phyloP scores from a whole-genome alignment of 2,329 filamentous ascomycete genomes.

The Claviceps quebecensis region DNA sequence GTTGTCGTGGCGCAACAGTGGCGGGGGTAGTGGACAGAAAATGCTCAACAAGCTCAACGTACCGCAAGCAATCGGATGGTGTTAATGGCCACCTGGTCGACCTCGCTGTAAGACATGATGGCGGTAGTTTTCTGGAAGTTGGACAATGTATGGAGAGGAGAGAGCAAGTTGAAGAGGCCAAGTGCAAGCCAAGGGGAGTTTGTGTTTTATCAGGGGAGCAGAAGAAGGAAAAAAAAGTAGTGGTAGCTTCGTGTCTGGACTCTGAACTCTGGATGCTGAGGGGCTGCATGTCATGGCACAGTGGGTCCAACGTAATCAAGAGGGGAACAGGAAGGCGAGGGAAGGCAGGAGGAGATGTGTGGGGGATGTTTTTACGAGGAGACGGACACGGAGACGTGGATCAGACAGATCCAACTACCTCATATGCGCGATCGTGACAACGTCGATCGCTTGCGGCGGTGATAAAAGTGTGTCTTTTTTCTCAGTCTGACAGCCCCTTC shows the following conservation, averaged over 20 bases:
- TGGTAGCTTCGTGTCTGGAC: neutral
- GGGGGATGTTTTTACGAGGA: too few species aligned
- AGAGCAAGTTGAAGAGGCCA: constrained; percentile 6
- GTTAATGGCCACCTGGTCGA: constrained; percentile 89
- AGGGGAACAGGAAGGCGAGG: neutral
- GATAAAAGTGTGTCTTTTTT: too few species aligned
- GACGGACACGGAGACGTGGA: neutral
- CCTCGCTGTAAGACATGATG: constrained; percentile 77
- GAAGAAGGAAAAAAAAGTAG: constrained; percentile 9
- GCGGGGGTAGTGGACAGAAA: constrained; percentile 12
- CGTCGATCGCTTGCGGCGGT: too few species aligned
- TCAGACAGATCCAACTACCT: neutral
- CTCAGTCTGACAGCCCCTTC: too few species aligned
- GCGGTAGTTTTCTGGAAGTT: constrained; percentile 17
- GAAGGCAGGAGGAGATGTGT: neutral
- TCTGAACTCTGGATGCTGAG: constrained; percentile 10
- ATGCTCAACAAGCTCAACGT: constrained; percentile 40
- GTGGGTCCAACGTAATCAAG: constrained; percentile 5
- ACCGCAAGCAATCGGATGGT: constrained; percentile 94
- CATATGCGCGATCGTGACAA: too few species aligned
- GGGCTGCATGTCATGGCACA: constrained; percentile 18
- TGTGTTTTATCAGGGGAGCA: constrained; percentile 14
- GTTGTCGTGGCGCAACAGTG: constrained; percentile 13
- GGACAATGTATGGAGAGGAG: constrained; percentile 7
- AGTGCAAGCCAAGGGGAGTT: constrained; percentile 14